Percentiles rank a stretch among this genome's conserved stretches.
phyloP scores from a whole-genome alignment of 1,284 basidiomycete species.

The Marasmius oreades region DNA sequence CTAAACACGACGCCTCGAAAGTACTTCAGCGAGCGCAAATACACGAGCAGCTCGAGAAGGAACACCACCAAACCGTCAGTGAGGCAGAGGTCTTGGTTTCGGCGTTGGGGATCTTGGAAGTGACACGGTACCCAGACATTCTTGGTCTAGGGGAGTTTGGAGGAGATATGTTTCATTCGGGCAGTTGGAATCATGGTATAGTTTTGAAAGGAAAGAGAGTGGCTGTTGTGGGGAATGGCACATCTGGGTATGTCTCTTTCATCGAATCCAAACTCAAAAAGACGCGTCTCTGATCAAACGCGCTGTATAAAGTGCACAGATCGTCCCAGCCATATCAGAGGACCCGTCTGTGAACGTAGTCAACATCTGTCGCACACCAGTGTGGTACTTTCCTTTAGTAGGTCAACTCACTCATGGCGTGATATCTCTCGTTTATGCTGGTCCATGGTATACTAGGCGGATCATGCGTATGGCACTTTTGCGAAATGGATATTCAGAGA shows the following conservation, averaged over 20 bases:
- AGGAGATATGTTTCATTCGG: constrained; percentile 46
- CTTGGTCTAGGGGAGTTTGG: constrained; percentile 40
- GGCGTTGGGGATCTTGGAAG: constrained; percentile 38
- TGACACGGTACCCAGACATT: constrained; percentile 35
- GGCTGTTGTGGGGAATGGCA: constrained; percentile 50
- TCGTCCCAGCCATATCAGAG: constrained; percentile 40
- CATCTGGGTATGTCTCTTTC: constrained; percentile 49
- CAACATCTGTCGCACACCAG: constrained; percentile 44
- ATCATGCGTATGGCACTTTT: neutral
- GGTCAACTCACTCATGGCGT: too few species aligned
- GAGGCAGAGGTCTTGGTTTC: constrained; percentile 39
- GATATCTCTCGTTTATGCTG: too few species aligned
- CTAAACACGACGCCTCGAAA: neutral
- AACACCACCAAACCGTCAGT: constrained; percentile 17
- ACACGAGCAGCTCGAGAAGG: constrained; percentile 18
- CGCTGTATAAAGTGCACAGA: constrained; percentile 35
- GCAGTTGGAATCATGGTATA: constrained; percentile 39
- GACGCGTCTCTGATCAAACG: neutral
- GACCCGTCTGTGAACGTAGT: constrained; percentile 35
- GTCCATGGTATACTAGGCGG: constrained; percentile 19
- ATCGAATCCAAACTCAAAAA: constrained; percentile 13
- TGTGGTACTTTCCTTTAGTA: constrained; percentile 42
- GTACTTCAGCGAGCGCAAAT: neutral
- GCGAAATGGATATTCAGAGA: too few species aligned
- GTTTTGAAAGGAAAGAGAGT: constrained; percentile 39